A percentile compares a stretch with the other conserved stretches of the same genome.
Conservation (phyloP, 371 early-diverging fungal species). For the Lichtheimia corymbifera region DNA sequence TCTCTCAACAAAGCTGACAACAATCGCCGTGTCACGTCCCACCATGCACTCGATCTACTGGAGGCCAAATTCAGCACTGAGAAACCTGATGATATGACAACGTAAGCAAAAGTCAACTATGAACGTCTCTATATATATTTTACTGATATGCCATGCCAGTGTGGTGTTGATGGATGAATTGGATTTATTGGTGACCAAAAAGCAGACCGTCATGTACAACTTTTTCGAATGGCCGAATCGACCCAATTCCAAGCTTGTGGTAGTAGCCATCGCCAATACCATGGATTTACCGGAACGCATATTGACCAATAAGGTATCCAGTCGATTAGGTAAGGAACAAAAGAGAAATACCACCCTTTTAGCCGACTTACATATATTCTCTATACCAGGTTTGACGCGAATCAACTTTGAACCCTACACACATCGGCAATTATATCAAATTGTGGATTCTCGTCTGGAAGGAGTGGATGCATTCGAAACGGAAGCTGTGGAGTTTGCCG, state of each 20-base stretch:
- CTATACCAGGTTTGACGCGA: conserved; percentile 67
- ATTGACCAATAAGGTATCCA: conserved; percentile 90
- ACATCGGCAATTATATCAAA: conserved; percentile 78
- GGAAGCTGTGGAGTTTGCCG: conserved; percentile 92
- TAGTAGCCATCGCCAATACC: conserved; percentile 98
- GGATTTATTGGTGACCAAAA: conserved; percentile 91
- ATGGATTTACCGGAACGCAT: conserved; percentile 98
- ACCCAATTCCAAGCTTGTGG: conserved; percentile 79
- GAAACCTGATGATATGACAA: conserved; percentile 35
- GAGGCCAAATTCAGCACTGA: conserved; percentile 67
- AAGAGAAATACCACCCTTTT: no score
- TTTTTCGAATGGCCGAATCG: conserved; percentile 97
- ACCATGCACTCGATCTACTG: conserved; percentile 78
- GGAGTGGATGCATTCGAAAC: conserved; percentile 74
- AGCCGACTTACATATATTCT: no score
- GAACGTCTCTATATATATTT: background rate
- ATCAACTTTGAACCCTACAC: conserved; percentile 93
- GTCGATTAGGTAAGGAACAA: conserved; percentile 76
- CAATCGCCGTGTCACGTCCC: conserved; percentile 58
- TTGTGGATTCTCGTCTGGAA: conserved; percentile 79
- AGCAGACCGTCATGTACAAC: conserved; percentile 95
- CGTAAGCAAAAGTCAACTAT: conserved; percentile 23
- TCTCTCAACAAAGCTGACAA: conserved; percentile 39
- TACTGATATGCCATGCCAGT: conserved; percentile 30
- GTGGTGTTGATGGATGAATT: conserved; percentile 98